These are phyloP conservation scores for Clonostachys sp. DNA, from an alignment of 2,329 filamentous ascomycete genomes.

Conservation along the genomic window DNA sequence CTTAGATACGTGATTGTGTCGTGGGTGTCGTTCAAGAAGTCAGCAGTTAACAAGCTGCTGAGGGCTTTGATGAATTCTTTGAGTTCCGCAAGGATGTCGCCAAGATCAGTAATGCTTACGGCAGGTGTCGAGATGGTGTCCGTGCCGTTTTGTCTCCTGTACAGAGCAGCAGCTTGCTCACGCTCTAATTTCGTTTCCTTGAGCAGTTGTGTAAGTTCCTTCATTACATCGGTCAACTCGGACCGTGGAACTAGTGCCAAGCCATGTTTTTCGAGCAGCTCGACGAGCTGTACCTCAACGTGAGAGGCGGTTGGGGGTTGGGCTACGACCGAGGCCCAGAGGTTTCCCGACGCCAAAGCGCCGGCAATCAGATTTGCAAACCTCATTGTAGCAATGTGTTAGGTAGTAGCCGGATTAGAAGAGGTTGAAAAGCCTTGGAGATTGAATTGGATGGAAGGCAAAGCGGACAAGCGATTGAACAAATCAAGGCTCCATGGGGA, in stretches of 20 bases:
- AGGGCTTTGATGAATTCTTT: constrained; percentile 16
- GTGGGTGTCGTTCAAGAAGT: constrained; percentile 30
- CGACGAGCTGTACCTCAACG: constrained; percentile 30
- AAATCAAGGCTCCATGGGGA: too few relatives aligned
- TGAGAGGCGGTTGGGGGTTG: constrained; percentile 9
- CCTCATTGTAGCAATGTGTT: too few relatives aligned
- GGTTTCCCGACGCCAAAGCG: too few relatives aligned
- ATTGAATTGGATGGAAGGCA: too few relatives aligned
- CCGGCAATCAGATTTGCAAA: too few relatives aligned
- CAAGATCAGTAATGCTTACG: constrained; percentile 10
- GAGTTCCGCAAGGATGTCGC: constrained; percentile 11
- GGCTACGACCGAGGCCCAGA: too few relatives aligned
- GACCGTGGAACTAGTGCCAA: constrained; percentile 35
- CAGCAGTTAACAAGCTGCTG: constrained; percentile 20
- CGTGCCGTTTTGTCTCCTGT: constrained; percentile 1
- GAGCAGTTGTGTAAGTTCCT: constrained; percentile 32
- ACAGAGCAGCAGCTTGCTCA: not conserved
- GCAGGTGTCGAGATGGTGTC: constrained; percentile 3
- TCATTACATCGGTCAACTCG: constrained; percentile 36
- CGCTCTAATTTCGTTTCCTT: constrained; percentile 16
- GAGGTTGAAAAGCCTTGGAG: too few relatives aligned
- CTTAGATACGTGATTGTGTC: constrained; percentile 34
- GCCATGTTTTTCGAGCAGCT: constrained; percentile 33
- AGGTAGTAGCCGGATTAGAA: too few relatives aligned
- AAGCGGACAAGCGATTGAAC: too few relatives aligned